These are phyloP conservation scores for Beauveria medogensis DNA, from an alignment of 2,329 filamentous ascomycete species.

Conservation along the genomic window DNA sequence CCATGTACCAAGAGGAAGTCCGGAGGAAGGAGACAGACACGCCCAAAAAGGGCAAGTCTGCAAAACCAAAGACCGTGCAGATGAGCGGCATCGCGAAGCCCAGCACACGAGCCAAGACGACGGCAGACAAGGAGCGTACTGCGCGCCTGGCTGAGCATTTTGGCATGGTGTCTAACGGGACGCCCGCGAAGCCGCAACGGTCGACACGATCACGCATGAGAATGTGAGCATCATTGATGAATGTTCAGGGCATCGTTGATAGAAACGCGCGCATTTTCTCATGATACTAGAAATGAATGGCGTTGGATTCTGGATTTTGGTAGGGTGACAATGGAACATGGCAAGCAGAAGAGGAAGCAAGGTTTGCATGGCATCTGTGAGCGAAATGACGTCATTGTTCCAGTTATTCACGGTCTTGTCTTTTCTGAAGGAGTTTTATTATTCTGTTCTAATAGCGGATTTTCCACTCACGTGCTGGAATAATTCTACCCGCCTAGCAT, in stretches of 20 bases:
- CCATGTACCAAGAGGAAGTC: conserved; percentile 19
- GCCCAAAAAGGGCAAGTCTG: conserved; percentile 5
- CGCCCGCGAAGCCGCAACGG: conserved; percentile 22
- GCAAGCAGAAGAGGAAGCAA: too few relatives aligned
- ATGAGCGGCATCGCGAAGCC: conserved; percentile 25
- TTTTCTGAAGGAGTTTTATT: not conserved
- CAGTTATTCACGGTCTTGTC: not conserved
- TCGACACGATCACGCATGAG: conserved; percentile 8
- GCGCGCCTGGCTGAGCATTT: conserved; percentile 23
- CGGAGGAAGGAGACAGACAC: conserved; percentile 17
- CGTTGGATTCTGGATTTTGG: not conserved
- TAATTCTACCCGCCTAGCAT: conserved; percentile 3
- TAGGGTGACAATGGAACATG: too few relatives aligned
- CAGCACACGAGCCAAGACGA: conserved; percentile 10
- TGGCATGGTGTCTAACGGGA: conserved; percentile 27
- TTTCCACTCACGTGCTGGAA: not conserved
- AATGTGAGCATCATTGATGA: not conserved
- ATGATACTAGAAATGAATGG: not conserved
- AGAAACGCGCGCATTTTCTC: too few relatives aligned
- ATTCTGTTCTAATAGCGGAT: not conserved
- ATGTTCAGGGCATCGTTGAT: not conserved
- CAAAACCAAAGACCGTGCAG: conserved; percentile 8
- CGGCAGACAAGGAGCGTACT: conserved; percentile 20
- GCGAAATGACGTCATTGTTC: not conserved
- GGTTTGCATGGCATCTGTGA: not conserved